Conservation (phyloP, 257 asterid genomes). For the Lavandula angustifolia region DNA sequence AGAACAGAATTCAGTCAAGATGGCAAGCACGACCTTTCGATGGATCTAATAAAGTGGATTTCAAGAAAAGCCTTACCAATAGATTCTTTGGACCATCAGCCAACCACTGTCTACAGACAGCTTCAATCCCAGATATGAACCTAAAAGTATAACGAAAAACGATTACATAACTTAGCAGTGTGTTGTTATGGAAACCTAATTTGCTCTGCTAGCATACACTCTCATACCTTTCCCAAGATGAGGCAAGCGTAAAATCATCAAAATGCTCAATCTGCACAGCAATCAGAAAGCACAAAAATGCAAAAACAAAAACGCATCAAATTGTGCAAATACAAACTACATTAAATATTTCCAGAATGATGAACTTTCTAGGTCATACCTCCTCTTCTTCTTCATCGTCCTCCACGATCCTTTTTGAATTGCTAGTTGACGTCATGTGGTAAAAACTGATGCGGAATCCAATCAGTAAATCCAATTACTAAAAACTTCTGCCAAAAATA, state of each 20-base stretch:
- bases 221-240: slow-evolving; percentile 88
- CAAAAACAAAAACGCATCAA: slow-evolving; percentile 10
- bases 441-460: slow-evolving; percentile 13
- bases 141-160: slow-evolving; percentile 41
- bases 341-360: slow-evolving; percentile 1
- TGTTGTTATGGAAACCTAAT: slow-evolving; percentile 1
- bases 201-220: neutral
- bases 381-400: slow-evolving; percentile 56
- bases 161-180: slow-evolving; percentile 7
- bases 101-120: slow-evolving; percentile 86
- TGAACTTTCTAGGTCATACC: slow-evolving; percentile 31
- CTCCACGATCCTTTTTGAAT: slow-evolving; percentile 34
- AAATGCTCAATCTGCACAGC: slow-evolving; percentile 78
- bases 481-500: neutral
- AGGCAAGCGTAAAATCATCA: slow-evolving; percentile 89
- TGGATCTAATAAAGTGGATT: slow-evolving; percentile 8
- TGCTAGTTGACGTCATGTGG: slow-evolving; percentile 53
- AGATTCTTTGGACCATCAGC: slow-evolving; percentile 77
- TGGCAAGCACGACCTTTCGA: slow-evolving; percentile 12
- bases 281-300: neutral
- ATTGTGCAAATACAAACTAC: slow-evolving; percentile 7
- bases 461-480: slow-evolving; percentile 5
- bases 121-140: slow-evolving; percentile 92
- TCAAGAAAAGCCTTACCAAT: slow-evolving; percentile 45
- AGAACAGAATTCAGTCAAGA: slow-evolving; percentile 24